phyloP scores from a whole-genome alignment of 177 flowering plant species.

The Tripterygium wilfordii region DNA sequence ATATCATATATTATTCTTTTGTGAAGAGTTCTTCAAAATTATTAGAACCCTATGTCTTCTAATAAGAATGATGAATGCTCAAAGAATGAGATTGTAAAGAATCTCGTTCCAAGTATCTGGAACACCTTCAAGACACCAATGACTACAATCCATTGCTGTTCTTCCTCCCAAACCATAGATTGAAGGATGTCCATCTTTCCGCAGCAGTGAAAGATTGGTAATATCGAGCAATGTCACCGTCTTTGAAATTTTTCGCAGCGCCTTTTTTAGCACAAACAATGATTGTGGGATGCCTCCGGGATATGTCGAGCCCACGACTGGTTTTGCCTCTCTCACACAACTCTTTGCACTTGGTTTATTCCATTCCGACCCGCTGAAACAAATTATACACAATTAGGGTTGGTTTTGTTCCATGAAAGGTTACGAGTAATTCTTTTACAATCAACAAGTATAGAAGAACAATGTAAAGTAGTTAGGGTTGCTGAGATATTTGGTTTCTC shows the following conservation, averaged over 20 bases:
- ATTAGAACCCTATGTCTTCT: too few species aligned
- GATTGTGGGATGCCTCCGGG: conserved; percentile 45
- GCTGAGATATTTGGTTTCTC: too few species aligned
- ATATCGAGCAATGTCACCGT: conserved; percentile 48
- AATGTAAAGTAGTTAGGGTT: too few species aligned
- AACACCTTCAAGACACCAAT: conserved; percentile 58
- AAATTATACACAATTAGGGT: neutral
- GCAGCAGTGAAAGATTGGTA: conserved; percentile 35
- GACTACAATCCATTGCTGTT: conserved; percentile 48
- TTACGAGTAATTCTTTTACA: too few species aligned
- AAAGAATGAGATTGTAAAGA: conserved; percentile 34
- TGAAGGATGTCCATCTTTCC: conserved; percentile 45
- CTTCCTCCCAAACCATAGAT: conserved; percentile 25
- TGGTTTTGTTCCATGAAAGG: too few species aligned
- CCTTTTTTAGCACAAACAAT: conserved; percentile 28
- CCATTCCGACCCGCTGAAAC: conserved; percentile 45
- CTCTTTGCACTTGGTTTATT: conserved; percentile 25
- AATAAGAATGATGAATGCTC: too few species aligned
- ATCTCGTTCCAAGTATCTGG: conserved; percentile 59
- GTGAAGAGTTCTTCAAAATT: too few species aligned
- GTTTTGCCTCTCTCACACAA: conserved; percentile 35
- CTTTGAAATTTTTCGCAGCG: conserved; percentile 25
- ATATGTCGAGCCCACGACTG: conserved; percentile 35
- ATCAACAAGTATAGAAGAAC: too few species aligned
- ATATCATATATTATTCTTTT: too few species aligned